Evolutionary conservation across 176 grass and related monocot species (phyloP).

Genomic region (Juncus effusus): DNA sequence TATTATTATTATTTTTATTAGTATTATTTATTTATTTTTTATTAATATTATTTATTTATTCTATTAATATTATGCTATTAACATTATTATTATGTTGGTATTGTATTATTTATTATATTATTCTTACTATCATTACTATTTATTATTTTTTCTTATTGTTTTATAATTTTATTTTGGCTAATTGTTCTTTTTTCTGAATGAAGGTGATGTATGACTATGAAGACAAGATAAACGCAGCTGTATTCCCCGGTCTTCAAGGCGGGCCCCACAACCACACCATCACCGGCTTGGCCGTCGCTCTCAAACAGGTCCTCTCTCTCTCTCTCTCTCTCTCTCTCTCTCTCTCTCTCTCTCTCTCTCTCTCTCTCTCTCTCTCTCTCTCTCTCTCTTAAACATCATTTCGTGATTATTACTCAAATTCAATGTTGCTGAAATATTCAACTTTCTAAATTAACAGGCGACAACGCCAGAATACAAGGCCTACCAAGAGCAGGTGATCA

Average conservation of each 20-base stretch:
- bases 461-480: slow-evolving; percentile 71
- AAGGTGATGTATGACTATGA: slow-evolving; percentile 91
- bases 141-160: too few relatives aligned
- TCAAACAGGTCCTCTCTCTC: slow-evolving; percentile 77
- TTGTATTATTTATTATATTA: too few relatives aligned
- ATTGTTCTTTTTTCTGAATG: neutral
- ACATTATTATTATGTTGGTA: too few relatives aligned
- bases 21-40: too few relatives aligned
- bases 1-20: too few relatives aligned
- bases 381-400: neutral
- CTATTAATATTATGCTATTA: too few relatives aligned
- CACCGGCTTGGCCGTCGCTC: slow-evolving; percentile 90
- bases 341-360: neutral
- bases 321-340: neutral
- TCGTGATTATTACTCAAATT: neutral
- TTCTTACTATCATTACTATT: too few relatives aligned
- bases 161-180: too few relatives aligned
- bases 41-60: too few relatives aligned
- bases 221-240: slow-evolving; percentile 96
- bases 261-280: slow-evolving; percentile 99
- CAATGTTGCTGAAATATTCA: neutral
- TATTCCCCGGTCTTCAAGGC: slow-evolving; percentile 97
- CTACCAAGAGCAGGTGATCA: slow-evolving; percentile 97
- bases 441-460: slow-evolving; percentile 39
- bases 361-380: neutral